Percentiles rank a stretch among this genome's conserved stretches.
These are phyloP conservation scores for Oldenlandia corymbosa DNA, from an alignment of 257 asterid genomes.

Conservation along the genomic window DNA sequence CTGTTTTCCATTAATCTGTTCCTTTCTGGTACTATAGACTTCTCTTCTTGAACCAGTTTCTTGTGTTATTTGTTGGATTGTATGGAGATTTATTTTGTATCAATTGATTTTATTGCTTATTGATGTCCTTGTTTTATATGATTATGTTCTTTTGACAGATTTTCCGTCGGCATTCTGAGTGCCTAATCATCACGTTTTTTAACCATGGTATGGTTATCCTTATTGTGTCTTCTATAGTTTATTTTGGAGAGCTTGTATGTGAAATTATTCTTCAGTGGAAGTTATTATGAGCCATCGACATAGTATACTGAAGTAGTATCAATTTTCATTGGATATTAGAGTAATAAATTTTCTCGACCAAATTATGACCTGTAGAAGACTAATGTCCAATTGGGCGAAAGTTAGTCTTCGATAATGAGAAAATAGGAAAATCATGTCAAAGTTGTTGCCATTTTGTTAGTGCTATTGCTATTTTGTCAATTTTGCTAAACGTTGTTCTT, in stretches of 20 bases:
- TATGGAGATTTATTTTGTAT: not conserved
- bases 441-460: not conserved
- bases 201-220: conserved; percentile 18
- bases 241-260: not conserved
- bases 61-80: not conserved
- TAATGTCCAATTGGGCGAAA: not conserved
- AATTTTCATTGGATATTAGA: not conserved
- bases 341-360: not conserved
- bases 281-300: not conserved
- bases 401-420: not conserved
- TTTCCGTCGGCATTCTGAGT: conserved; percentile 7
- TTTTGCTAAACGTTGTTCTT: not conserved
- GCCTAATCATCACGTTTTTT: conserved; percentile 8
- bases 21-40: not conserved
- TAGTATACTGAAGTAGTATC: not conserved
- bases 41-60: not conserved
- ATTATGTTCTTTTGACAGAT: conserved; percentile 8
- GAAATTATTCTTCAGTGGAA: not conserved
- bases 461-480: not conserved
- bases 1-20: not conserved
- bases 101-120: not conserved
- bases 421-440: not conserved
- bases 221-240: not conserved
- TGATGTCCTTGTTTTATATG: not conserved
- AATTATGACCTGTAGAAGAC: not conserved